Percentiles rank a stretch among this genome's conserved stretches.
Conservation (phyloP, 2,329 filamentous ascomycete genomes). For the Clarireedia hainanense region DNA sequence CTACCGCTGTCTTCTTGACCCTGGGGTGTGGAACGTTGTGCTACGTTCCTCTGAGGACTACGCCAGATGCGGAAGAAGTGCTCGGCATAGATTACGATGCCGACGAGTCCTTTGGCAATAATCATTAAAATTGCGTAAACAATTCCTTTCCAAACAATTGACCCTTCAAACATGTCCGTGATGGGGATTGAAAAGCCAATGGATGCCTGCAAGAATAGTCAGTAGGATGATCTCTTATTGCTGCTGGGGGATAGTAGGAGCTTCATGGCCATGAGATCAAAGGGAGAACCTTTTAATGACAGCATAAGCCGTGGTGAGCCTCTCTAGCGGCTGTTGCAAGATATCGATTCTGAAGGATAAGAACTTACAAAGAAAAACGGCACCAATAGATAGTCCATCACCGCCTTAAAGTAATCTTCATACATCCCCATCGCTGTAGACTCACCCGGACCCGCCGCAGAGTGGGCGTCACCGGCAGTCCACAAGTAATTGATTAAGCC, state of each 20-base stretch:
- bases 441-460: no score
- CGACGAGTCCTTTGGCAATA: conserved; percentile 52
- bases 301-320: no score
- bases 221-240: not conserved
- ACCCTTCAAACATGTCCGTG: conserved; percentile 54
- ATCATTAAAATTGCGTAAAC: conserved; percentile 67
- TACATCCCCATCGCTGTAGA: conserved; percentile 16
- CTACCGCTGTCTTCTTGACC: not conserved
- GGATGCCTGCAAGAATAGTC: conserved; percentile 35
- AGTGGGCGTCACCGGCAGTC: conserved; percentile 8
- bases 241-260: no score
- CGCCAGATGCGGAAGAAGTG: not conserved
- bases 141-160: conserved; percentile 63
- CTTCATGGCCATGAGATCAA: no score
- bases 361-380: conserved; percentile 54
- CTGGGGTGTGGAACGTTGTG: not conserved
- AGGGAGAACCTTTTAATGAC: not conserved
- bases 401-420: conserved; percentile 21
- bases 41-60: not conserved
- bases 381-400: conserved; percentile 38
- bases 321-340: no score
- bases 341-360: no score
- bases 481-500: conserved; percentile 37
- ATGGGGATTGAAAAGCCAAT: conserved; percentile 77
- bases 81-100: conserved; percentile 30